These are phyloP conservation scores for Mallotus repandus DNA, from an alignment of 441 rosid genomes.

Conservation along the genomic window DNA sequence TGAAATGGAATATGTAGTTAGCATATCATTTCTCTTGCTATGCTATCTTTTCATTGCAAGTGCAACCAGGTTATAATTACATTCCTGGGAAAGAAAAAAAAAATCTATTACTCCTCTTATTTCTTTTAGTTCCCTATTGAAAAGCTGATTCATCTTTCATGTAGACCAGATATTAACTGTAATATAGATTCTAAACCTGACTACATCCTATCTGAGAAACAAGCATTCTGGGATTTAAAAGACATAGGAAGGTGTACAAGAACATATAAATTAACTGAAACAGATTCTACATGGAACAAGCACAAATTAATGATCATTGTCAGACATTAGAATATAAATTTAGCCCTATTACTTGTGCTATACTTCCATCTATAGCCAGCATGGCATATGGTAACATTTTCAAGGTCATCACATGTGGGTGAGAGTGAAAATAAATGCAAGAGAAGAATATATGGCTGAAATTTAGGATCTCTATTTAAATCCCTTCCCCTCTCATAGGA, in stretches of 20 bases:
- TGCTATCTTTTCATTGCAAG: not conserved
- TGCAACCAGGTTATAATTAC: not conserved
- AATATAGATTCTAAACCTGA: not conserved
- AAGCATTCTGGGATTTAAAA: not conserved
- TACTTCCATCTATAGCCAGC: not conserved
- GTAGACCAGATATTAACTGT: not conserved
- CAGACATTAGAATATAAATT: not conserved
- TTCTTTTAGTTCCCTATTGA: not conserved
- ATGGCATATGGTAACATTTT: not conserved
- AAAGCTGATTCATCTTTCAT: not conserved
- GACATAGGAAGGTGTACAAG: too few relatives aligned
- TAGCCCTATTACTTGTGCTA: not conserved
- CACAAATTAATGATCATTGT: too few relatives aligned
- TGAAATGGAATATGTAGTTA: conserved; percentile 22
- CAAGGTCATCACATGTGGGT: too few relatives aligned
- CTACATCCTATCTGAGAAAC: not conserved
- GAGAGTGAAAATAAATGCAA: not conserved
- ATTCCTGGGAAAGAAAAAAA: too few relatives aligned
- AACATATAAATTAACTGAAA: too few relatives aligned
- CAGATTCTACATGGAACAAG: too few relatives aligned
- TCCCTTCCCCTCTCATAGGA: not conserved
- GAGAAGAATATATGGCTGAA: not conserved
- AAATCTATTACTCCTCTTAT: not conserved
- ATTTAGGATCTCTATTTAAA: not conserved
- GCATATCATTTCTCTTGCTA: not conserved